A percentile compares a stretch with the other conserved stretches of the same genome.
Evolutionary conservation across 225 moss, liverwort and hornwort species (phyloP).

Genomic region (Straminergon stramineum): DNA sequence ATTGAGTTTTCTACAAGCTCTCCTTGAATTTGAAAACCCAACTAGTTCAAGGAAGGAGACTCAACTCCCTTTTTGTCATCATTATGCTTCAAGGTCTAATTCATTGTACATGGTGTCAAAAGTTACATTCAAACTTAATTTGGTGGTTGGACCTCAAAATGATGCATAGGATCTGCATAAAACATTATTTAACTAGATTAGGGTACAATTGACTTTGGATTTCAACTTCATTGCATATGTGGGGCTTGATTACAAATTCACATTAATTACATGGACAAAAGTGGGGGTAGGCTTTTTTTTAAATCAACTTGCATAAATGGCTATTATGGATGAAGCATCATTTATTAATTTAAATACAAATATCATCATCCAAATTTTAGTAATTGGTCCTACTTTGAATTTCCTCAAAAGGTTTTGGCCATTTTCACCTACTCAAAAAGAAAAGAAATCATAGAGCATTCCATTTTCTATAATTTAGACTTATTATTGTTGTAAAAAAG

Average conservation of each 20-base stretch:
- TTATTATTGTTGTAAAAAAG: not conserved
- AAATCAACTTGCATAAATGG: not conserved
- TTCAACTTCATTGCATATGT: not conserved
- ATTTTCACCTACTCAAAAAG: not conserved
- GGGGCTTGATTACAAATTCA: not conserved
- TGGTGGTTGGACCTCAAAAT: not conserved
- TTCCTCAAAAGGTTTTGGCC: not conserved
- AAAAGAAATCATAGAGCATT: no score
- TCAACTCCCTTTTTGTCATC: accelerated
- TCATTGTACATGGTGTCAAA: accelerated
- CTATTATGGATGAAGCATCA: not conserved
- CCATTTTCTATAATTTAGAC: not conserved
- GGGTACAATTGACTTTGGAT: not conserved
- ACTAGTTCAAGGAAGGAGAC: accelerated
- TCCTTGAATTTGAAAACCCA: not conserved
- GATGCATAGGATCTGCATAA: not conserved
- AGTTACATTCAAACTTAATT: not conserved
- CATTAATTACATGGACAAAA: no score
- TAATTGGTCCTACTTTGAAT: not conserved
- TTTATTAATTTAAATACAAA: not conserved
- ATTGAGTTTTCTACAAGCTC: not conserved
- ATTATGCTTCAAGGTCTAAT: not conserved
- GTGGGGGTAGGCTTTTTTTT: not conserved
- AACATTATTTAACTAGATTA: not conserved
- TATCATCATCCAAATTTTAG: not conserved